phyloP scores from a whole-genome alignment of 2,329 filamentous ascomycete genomes.

The Colletotrichum neosansevieriae region DNA sequence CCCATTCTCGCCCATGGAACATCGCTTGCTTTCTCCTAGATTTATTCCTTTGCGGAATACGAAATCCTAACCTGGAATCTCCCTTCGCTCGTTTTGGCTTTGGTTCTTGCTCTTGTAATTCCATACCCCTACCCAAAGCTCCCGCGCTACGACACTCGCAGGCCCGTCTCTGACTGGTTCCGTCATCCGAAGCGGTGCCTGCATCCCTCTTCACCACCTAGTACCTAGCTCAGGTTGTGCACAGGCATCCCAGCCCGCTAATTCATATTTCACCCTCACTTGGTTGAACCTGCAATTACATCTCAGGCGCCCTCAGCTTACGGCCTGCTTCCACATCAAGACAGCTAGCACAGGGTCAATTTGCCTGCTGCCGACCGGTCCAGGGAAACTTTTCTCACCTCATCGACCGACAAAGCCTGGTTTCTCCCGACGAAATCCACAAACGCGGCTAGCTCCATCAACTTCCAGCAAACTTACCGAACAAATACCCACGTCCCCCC shows the following conservation, averaged over 20 bases:
- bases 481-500: conserved; percentile 38
- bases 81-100: conserved; percentile 35
- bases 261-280: conserved; percentile 21
- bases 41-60: conserved; percentile 24
- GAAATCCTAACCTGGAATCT: conserved; percentile 4
- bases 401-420: conserved; percentile 6
- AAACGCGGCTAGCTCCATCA: conserved; percentile 1
- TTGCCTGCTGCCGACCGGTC: conserved; percentile 19
- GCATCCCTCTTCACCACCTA: conserved; percentile 12
- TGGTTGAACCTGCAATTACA: conserved; percentile 35
- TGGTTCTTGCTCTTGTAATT: conserved; percentile 15
- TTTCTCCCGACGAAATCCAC: conserved; percentile 5
- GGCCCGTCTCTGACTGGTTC: conserved; percentile 15
- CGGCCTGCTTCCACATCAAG: background rate
- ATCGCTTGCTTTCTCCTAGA: conserved; percentile 22
- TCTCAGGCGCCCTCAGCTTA: conserved; percentile 12
- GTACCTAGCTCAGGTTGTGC: conserved; percentile 21
- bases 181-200: conserved; percentile 29
- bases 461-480: conserved; percentile 19
- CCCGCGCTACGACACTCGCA: conserved; percentile 26
- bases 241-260: conserved; percentile 32
- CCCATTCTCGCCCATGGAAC: conserved; percentile 13
- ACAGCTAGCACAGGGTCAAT: conserved; percentile 15
- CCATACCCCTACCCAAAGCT: conserved; percentile 8
- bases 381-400: conserved; percentile 9